These are phyloP conservation scores for Citrus hindsii DNA, from an alignment of 345 rosid species.

Conservation along the genomic window DNA sequence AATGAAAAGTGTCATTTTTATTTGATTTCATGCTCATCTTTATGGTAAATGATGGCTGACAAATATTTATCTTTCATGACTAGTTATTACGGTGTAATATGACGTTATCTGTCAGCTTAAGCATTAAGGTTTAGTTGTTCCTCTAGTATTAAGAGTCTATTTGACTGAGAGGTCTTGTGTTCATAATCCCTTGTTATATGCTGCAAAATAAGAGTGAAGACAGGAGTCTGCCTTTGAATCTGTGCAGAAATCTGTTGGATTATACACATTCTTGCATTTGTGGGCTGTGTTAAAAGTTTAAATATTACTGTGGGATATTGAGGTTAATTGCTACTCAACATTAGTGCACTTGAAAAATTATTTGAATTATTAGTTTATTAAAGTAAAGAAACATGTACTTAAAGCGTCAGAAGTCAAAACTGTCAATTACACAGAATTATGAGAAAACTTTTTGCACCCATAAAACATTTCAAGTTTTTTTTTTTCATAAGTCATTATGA, in stretches of 20 bases:
- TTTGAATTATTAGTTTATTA: not conserved
- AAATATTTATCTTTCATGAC: not conserved
- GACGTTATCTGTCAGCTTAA: not conserved
- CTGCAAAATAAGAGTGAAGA: not conserved
- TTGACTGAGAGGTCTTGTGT: not conserved
- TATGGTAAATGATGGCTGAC: not conserved
- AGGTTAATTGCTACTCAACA: not conserved
- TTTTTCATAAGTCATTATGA: not conserved
- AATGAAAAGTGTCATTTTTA: slow-evolving; percentile 1
- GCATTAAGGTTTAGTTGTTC: not conserved
- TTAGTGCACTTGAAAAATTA: not conserved
- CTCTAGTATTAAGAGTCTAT: not conserved
- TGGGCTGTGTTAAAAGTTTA: too few species aligned
- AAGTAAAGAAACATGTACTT: not conserved
- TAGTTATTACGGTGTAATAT: not conserved
- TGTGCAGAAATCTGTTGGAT: not conserved
- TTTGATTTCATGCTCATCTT: not conserved
- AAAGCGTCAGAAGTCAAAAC: not conserved
- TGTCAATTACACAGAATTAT: not conserved
- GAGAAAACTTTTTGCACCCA: not conserved
- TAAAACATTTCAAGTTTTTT: not conserved
- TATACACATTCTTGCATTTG: not conserved
- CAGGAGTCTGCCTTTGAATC: not conserved
- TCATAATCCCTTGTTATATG: not conserved
- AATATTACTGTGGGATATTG: not conserved